Percentiles rank a stretch among this genome's conserved stretches.
Evolutionary conservation across 345 rosid genomes (phyloP).

Genomic region (Boechera retrofracta): DNA sequence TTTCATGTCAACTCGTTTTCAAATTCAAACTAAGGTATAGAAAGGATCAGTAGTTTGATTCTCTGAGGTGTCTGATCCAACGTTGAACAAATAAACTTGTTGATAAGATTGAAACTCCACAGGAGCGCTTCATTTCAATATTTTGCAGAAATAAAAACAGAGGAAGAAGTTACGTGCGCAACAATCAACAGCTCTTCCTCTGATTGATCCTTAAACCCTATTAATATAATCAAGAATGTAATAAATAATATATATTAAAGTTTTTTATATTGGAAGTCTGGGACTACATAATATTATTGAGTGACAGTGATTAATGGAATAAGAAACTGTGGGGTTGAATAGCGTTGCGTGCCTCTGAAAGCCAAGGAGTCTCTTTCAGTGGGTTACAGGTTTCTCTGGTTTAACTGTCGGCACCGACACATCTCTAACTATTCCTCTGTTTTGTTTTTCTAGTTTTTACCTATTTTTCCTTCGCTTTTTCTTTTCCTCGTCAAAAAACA

Average conservation of each 20-base stretch:
- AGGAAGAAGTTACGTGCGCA: slow-evolving; percentile 20
- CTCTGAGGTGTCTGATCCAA: slow-evolving; percentile 18
- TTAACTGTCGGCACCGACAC: slow-evolving; percentile 50
- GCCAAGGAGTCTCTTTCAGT: slow-evolving; percentile 43
- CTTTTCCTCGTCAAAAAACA: slow-evolving; percentile 3
- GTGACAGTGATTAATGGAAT: slow-evolving; percentile 33
- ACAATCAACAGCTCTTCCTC: slow-evolving; percentile 10
- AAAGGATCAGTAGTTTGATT: slow-evolving; percentile 35
- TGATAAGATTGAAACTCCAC: slow-evolving; percentile 14
- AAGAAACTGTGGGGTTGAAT: slow-evolving; percentile 34
- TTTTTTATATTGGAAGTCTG: neutral
- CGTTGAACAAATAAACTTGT: slow-evolving; percentile 17
- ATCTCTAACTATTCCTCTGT: slow-evolving; percentile 33
- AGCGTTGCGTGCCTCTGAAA: slow-evolving; percentile 43
- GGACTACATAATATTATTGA: slow-evolving; percentile 18
- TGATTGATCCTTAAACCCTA: neutral
- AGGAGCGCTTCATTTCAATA: neutral
- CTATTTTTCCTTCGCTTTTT: slow-evolving; percentile 9
- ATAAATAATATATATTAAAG: neutral
- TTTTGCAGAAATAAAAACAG: neutral
- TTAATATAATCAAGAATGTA: no score
- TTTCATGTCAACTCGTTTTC: slow-evolving; percentile 13
- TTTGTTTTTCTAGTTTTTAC: slow-evolving; percentile 5
- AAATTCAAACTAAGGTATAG: slow-evolving; percentile 15
- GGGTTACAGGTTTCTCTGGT: slow-evolving; percentile 43